Conservation (phyloP, 192 early-diverging fungal species). For the Backusella morwellensis region DNA sequence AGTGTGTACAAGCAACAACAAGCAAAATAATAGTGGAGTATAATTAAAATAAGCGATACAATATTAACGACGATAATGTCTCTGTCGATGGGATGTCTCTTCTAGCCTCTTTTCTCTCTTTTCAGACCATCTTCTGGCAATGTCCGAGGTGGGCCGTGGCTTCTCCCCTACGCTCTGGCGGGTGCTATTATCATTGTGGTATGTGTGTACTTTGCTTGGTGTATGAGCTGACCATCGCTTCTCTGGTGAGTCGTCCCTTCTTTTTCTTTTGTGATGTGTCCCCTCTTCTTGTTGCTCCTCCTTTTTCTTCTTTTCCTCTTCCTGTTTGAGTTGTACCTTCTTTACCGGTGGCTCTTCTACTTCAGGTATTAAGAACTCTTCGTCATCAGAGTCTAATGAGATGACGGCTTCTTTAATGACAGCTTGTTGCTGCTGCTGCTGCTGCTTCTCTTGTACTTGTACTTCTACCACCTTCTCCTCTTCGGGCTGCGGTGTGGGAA, state of each 20-base stretch:
- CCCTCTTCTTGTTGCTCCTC: neutral
- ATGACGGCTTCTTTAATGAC: neutral
- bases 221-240: neutral
- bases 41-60: neutral
- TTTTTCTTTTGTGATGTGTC: neutral
- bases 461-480: neutral
- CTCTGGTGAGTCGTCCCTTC: neutral
- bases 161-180: neutral
- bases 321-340: neutral
- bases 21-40: neutral
- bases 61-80: neutral
- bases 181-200: neutral
- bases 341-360: neutral
- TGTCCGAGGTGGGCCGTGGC: neutral
- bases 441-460: neutral
- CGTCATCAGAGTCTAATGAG: neutral
- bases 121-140: conserved; percentile 1
- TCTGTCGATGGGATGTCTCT: neutral
- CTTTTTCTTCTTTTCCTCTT: neutral
- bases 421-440: neutral
- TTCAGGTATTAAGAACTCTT: neutral
- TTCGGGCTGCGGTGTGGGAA: neutral
- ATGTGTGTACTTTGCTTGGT: neutral
- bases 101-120: neutral
- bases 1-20: neutral